Evolutionary conservation across 306 rosid genomes (phyloP).

Genomic region (Amphicarpaea edgeworthii): DNA sequence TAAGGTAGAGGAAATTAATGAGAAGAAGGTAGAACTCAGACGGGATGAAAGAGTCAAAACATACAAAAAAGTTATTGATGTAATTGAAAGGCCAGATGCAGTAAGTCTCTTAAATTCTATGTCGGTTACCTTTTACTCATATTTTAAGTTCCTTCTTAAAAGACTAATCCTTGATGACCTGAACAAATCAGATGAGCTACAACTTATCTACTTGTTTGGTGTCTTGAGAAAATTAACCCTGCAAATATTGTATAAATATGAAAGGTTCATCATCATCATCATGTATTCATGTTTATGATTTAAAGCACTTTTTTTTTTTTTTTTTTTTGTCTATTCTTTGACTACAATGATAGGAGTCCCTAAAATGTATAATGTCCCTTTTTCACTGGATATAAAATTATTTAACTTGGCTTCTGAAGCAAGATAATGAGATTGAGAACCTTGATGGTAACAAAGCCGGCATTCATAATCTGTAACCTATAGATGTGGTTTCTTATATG

Average conservation of each 20-base stretch:
- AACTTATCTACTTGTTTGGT: background rate
- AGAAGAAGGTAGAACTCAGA: slow-evolving; percentile 18
- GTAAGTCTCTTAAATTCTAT: slow-evolving; percentile 50
- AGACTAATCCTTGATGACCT: background rate
- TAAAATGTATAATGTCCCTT: slow-evolving; percentile 12
- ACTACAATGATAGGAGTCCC: slow-evolving; percentile 12
- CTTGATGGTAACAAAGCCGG: background rate
- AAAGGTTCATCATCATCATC: slow-evolving; percentile 21
- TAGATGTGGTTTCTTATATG: slow-evolving; percentile 10
- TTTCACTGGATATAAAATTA: slow-evolving; percentile 22
- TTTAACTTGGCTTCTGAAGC: slow-evolving; percentile 18
- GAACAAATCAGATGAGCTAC: slow-evolving; percentile 6
- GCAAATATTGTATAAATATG: slow-evolving; percentile 11
- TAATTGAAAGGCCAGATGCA: slow-evolving; percentile 52
- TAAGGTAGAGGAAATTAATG: slow-evolving; percentile 35
- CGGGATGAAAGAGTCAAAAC: slow-evolving; percentile 9
- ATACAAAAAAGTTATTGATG: slow-evolving; percentile 35
- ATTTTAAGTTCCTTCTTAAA: background rate
- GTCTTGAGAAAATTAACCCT: background rate
- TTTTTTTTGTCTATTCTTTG: background rate
- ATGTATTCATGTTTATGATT: slow-evolving; percentile 13
- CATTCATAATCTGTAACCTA: slow-evolving; percentile 4
- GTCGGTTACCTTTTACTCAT: background rate
- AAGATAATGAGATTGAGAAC: background rate
- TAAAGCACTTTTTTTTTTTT: background rate